These are phyloP conservation scores for Warburgia ugandensis DNA, from an alignment of 164 flowering plant genomes.

Conservation along the genomic window DNA sequence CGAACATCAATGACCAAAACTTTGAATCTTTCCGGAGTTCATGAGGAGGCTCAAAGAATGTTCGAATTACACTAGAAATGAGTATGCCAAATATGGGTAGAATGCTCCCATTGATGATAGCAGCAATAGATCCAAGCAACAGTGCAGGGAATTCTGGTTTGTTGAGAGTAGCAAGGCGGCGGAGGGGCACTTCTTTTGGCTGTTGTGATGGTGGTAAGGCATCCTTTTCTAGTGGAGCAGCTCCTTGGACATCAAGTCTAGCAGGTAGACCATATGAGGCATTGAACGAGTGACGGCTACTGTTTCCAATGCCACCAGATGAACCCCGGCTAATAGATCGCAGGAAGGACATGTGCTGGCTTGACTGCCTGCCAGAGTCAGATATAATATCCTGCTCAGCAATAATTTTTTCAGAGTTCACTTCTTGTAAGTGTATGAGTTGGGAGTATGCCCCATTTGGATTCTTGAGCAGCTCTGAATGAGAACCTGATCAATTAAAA, in stretches of 20 bases:
- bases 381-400: too few relatives aligned
- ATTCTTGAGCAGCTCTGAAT: constrained; percentile 30
- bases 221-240: too few relatives aligned
- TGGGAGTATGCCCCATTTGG: constrained; percentile 41
- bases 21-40: constrained; percentile 27
- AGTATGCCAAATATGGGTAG: constrained; percentile 32
- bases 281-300: constrained; percentile 26
- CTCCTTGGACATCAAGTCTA: constrained; percentile 11
- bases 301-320: constrained; percentile 21
- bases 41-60: constrained; percentile 23
- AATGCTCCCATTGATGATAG: constrained; percentile 29
- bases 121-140: constrained; percentile 24
- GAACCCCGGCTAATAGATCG: constrained; percentile 27
- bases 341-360: constrained; percentile 14
- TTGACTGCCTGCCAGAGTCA: constrained; percentile 16
- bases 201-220: too few relatives aligned
- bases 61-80: constrained; percentile 23
- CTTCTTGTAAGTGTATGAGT: constrained; percentile 38
- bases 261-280: constrained; percentile 17
- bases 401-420: constrained; percentile 13
- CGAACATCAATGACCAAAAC: constrained; percentile 35
- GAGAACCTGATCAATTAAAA: constrained; percentile 33
- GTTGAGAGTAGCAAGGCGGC: constrained; percentile 36
- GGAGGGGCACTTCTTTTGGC: constrained; percentile 26
- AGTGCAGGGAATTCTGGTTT: constrained; percentile 39